Base-by-base conservation (phyloP, 345 rosid genomes). In the Conringia planisiliqua region DNA sequence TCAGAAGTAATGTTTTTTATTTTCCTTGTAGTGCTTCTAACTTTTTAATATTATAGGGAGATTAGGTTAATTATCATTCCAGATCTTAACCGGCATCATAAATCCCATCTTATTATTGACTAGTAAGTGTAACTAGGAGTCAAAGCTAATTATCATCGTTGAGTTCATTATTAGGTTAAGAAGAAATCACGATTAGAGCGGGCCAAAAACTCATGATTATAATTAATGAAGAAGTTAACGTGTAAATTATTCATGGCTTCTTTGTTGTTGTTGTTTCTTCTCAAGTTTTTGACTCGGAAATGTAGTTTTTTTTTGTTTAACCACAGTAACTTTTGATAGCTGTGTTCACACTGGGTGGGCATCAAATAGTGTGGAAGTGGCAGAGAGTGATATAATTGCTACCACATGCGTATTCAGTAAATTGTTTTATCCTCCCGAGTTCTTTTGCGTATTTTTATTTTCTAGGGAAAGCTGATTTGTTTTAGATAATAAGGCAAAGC, bases 281-380 rank as follows among this genome's bases (percentile, higher is more conserved):
- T 60, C 20, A n/a, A 9, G 3, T 38, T 51, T 70, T 76, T 69
- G 70, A 62, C 48, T 7, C 4, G 47, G 9, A 24, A 17, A 36
- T 17, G 51, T 70, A 55, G 14, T 2, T 22, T 16, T 8, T 1
- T 44, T 26, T 17, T 36, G 12, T 5, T 36, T 46, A 18, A 64
- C 55, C 0, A 50, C 63, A 44, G 67, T 70, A 70, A 70, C 11
- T 60, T 72, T 54, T 35, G 0, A 66, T 5, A 65, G 66, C 9
- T 68, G 47, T 66, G 57, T 51, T 32, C 46, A 61, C 70, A 61
- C 12, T 39, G 55, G 14, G 55, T 76, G 60, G 50, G 68, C 40
- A 77, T 77, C 77, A 77, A 71, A 78, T 17, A 60, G 81, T 72
- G 70, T 66, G 81, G 77, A 32, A 50, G 74, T 78, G 78, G 58